Base-by-base conservation (phyloP, 2,329 filamentous ascomycete species). In the Aureobasidium melanogenum region DNA sequence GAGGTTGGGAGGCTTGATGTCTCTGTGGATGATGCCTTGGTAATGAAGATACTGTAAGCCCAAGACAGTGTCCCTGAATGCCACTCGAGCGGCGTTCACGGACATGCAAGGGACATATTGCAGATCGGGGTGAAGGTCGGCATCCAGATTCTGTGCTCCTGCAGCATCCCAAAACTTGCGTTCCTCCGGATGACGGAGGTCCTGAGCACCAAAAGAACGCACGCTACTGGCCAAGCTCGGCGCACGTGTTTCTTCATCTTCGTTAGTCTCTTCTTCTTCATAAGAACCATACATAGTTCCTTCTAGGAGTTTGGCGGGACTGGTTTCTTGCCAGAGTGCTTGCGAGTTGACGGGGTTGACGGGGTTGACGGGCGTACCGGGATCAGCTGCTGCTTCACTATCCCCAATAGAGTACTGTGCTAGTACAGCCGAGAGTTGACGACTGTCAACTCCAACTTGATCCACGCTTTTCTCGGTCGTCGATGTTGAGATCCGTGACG, bases 71-170 rank as follows among this genome's bases (percentile, higher is more conserved):
- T 99, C 94, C 65, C 93, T 84, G 74, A 99, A 97, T 0, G 90
- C 88, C 39, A 84, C 85, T 32, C 92, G 86, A 15, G 92, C 88
- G 71, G 93, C 86, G 28, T 88, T 83, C 38, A 96, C 81, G 0
- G 93, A 96, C 76, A 99, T 89, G 75, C 92, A 91, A 17, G 94
- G 94, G 17, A 97, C 93, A 69, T 94, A 96, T 38, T 88, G 90
- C 73, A 91, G 91, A 71, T 97, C 92, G 67, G 96, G 91, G 38
- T 90, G 88, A 63, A 90, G 85, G 1, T 84, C 80, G 64, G 88
- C 84, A 64, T 88, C 85, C 14, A 74, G 66, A 5, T 73, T 63
- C 54, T 73, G 70, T 79, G 84, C 69, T 10, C 70, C 70, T 17
- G 67, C 50, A 17, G 66, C 63, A 32, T 59, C 22, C 65, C 62